A percentile compares a stretch with the other conserved stretches of the same genome.
These are phyloP conservation scores for Hibiscus mutabilis DNA, from an alignment of 345 rosid species.

Conservation along the genomic window DNA sequence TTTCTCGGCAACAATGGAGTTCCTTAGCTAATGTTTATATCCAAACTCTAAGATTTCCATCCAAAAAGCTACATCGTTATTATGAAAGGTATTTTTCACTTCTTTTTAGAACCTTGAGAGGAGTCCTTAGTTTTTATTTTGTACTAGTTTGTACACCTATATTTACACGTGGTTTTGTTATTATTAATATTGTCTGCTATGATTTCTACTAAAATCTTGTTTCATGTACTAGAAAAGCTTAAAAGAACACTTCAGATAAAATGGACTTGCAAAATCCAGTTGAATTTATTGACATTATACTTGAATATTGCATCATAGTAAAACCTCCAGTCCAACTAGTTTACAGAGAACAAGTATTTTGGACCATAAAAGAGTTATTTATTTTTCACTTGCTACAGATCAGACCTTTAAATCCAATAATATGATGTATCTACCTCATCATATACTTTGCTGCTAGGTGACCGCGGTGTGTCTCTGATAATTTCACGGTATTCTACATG, in stretches of 20 bases:
- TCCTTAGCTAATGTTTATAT: slow-evolving; percentile 55
- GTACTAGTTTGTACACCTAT: not conserved
- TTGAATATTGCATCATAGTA: not conserved
- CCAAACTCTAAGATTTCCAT: slow-evolving; percentile 64
- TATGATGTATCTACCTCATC: not conserved
- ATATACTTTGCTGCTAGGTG: not conserved
- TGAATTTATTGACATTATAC: not conserved
- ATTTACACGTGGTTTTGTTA: not conserved
- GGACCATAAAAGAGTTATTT: not conserved
- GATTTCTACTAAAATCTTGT: not conserved
- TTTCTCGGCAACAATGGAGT: slow-evolving; percentile 57
- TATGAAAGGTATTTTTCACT: slow-evolving; percentile 47
- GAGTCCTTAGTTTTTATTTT: not conserved
- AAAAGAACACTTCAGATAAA: not conserved
- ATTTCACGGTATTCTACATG: not conserved
- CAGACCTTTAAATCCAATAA: not conserved
- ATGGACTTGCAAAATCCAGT: not conserved
- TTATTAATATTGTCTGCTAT: not conserved
- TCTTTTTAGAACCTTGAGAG: not conserved
- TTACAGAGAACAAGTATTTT: not conserved
- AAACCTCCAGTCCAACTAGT: not conserved
- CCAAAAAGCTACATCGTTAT: slow-evolving; percentile 58
- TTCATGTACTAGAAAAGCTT: not conserved
- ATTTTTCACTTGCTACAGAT: not conserved
- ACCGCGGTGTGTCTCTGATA: not conserved